Evolutionary conservation across 345 rosid genomes (phyloP).

Genomic region (Heritiera littoralis): DNA sequence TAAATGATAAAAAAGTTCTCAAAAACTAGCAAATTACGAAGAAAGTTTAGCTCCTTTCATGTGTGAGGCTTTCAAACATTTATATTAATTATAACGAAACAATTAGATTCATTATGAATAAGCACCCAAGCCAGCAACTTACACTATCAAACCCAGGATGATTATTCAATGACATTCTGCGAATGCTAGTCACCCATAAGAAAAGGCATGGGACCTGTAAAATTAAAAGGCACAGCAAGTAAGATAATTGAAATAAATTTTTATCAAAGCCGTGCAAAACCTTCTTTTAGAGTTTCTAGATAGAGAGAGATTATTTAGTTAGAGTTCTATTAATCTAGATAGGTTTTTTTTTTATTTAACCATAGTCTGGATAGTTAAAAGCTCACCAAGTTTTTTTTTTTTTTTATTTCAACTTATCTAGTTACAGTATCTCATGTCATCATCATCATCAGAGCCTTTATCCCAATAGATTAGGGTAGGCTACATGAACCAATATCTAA

Average conservation of each 20-base stretch:
- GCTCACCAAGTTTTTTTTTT: not conserved
- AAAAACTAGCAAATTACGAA: not conserved
- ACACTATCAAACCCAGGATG: slow-evolving; percentile 91
- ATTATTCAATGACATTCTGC: slow-evolving; percentile 77
- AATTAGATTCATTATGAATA: slow-evolving; percentile 14
- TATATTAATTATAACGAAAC: not conserved
- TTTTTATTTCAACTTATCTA: not conserved
- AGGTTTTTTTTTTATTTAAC: too few species aligned
- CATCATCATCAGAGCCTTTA: too few species aligned
- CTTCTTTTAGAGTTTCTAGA: not conserved
- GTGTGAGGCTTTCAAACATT: slow-evolving; percentile 12
- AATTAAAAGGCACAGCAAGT: slow-evolving; percentile 25
- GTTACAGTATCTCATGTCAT: not conserved
- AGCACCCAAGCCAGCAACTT: slow-evolving; percentile 30
- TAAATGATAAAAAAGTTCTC: not conserved
- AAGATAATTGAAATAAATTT: slow-evolving; percentile 11
- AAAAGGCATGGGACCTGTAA: slow-evolving; percentile 78
- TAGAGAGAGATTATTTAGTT: not conserved
- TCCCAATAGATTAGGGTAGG: too few species aligned
- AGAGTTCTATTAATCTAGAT: not conserved
- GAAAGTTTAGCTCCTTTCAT: not conserved
- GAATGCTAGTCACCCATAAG: slow-evolving; percentile 74
- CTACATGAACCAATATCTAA: too few species aligned
- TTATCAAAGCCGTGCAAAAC: not conserved
- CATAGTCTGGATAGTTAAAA: not conserved